Conservation (phyloP, 805 yeast species). For the Priceomyces fermenticarens region DNA sequence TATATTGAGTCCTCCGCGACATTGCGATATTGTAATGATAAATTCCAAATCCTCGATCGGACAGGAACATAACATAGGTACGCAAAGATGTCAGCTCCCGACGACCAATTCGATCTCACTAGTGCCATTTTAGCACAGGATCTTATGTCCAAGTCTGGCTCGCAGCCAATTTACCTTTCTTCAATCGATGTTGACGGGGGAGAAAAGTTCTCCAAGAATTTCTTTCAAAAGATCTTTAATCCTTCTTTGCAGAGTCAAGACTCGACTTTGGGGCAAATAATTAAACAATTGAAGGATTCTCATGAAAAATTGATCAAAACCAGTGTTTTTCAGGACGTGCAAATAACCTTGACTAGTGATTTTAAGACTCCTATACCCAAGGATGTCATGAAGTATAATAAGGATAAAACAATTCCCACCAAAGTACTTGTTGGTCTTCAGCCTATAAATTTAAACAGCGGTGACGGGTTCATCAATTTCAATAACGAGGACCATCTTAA, state of each 20-base stretch:
- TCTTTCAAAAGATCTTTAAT: slow-evolving; percentile 44
- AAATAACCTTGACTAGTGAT: slow-evolving; percentile 39
- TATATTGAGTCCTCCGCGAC: not conserved
- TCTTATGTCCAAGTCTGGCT: slow-evolving; percentile 23
- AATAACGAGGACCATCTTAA: slow-evolving; percentile 38
- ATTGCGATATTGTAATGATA: too few species aligned
- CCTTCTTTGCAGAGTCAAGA: slow-evolving; percentile 42
- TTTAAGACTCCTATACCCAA: slow-evolving; percentile 26
- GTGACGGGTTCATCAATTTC: slow-evolving; percentile 32
- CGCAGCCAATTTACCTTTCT: slow-evolving; percentile 36
- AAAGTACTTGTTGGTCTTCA: slow-evolving; percentile 41
- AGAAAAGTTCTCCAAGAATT: slow-evolving; percentile 41
- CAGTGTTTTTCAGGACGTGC: slow-evolving; percentile 42
- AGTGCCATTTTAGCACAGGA: slow-evolving; percentile 25
- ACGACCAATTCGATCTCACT: slow-evolving; percentile 7
- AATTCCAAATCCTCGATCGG: too few species aligned
- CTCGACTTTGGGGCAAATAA: slow-evolving; percentile 41
- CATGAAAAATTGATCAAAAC: slow-evolving; percentile 38
- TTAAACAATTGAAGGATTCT: slow-evolving; percentile 28
- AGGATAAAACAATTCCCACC: slow-evolving; percentile 43
- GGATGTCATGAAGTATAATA: slow-evolving; percentile 25
- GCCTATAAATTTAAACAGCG: slow-evolving; percentile 35
- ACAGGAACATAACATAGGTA: too few species aligned
- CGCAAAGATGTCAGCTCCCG: too few species aligned
- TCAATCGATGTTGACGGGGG: slow-evolving; percentile 41